Conservation (phyloP, 805 yeast species). For the Dipodascus geniculatus region DNA sequence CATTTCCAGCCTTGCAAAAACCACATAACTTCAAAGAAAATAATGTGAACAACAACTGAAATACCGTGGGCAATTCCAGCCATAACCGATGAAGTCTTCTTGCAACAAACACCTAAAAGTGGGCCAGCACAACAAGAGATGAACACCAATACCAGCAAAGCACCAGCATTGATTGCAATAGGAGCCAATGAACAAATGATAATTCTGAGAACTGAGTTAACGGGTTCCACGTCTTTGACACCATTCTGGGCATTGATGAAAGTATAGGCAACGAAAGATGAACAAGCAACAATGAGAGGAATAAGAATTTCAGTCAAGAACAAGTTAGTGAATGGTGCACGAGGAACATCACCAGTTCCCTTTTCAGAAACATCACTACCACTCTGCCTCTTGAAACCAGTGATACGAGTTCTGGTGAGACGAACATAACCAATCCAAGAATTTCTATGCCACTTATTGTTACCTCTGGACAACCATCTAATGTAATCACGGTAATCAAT, state of each 20-base stretch:
- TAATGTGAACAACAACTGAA: constrained; percentile 77
- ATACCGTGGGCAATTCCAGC: constrained; percentile 96
- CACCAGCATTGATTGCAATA: constrained; percentile 81
- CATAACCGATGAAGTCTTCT: constrained; percentile 88
- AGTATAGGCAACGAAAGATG: constrained; percentile 59
- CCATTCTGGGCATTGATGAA: constrained; percentile 86
- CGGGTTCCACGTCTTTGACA: constrained; percentile 34
- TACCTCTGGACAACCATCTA: constrained; percentile 78
- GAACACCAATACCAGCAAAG: constrained; percentile 60
- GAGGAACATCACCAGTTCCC: constrained; percentile 51
- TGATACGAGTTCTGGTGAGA: constrained; percentile 71
- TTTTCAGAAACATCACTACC: constrained; percentile 58
- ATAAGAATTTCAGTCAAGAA: constrained; percentile 70
- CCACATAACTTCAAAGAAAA: constrained; percentile 94
- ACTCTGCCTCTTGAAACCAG: constrained; percentile 74
- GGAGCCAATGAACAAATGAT: constrained; percentile 67
- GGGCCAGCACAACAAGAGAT: constrained; percentile 98
- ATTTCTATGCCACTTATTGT: constrained; percentile 47
- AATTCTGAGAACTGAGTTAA: constrained; percentile 53
- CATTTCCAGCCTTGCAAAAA: constrained; percentile 88
- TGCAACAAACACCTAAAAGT: constrained; percentile 84
- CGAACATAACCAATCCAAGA: constrained; percentile 78
- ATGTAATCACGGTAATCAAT: constrained; percentile 92
- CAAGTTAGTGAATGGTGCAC: constrained; percentile 68
- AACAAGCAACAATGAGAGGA: constrained; percentile 58